Conservation (phyloP, 768 basidiomycete species). For the Hericium coralloides region DNA sequence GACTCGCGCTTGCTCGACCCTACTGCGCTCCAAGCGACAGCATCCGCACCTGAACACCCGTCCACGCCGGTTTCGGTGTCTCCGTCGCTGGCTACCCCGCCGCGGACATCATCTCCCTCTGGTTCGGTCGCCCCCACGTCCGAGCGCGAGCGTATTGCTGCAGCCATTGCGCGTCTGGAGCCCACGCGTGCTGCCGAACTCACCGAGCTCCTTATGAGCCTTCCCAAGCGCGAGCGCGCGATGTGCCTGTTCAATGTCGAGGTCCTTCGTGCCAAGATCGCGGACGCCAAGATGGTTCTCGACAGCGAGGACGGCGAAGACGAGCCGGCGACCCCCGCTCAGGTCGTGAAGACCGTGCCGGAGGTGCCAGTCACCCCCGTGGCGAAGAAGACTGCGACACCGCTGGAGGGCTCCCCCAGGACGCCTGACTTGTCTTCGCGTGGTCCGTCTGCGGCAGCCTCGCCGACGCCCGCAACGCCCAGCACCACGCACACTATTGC, state of each 20-base stretch:
- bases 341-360: slow-evolving; percentile 11
- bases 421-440: slow-evolving; percentile 74
- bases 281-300: slow-evolving; percentile 74
- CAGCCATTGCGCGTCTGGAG: slow-evolving; percentile 59
- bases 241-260: slow-evolving; percentile 88
- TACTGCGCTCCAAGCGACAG: slow-evolving; percentile 57
- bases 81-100: slow-evolving; percentile 69
- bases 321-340: slow-evolving; percentile 25
- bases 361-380: slow-evolving; percentile 48
- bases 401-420: slow-evolving; percentile 44
- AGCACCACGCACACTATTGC: slow-evolving; percentile 53
- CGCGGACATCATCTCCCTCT: slow-evolving; percentile 74
- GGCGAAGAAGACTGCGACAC: slow-evolving; percentile 32
- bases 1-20: slow-evolving; percentile 65
- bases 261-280: slow-evolving; percentile 65
- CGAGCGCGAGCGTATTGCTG: slow-evolving; percentile 67
- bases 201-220: slow-evolving; percentile 72
- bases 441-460: slow-evolving; percentile 63
- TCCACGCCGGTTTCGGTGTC: slow-evolving; percentile 77
- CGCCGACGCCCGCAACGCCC: slow-evolving; percentile 60
- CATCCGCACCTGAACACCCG: slow-evolving; percentile 85
- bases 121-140: slow-evolving; percentile 50
- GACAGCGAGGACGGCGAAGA: slow-evolving; percentile 61
- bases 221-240: slow-evolving; percentile 83
- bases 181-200: slow-evolving; percentile 51